Percentiles rank a stretch among this genome's conserved stretches.
Conservation (phyloP, 148 eudicot genomes). For the Persicaria maculosa region DNA sequence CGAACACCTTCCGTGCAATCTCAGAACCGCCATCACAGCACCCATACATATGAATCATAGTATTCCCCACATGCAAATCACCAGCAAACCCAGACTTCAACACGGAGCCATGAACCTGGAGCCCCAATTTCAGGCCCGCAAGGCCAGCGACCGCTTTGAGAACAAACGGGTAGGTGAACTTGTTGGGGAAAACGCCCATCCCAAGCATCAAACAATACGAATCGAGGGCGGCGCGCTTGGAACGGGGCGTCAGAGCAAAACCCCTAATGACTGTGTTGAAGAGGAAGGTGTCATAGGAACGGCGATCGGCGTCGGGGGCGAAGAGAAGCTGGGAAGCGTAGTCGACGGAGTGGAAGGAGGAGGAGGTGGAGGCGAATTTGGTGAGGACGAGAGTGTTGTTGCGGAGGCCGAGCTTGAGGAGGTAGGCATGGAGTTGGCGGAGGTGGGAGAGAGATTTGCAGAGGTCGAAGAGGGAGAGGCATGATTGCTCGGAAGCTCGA, state of each 20-base stretch:
- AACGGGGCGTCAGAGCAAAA: slow-evolving; percentile 28
- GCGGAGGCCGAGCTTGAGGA: slow-evolving; percentile 55
- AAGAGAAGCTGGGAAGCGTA: slow-evolving; percentile 42
- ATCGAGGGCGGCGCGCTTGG: slow-evolving; percentile 23
- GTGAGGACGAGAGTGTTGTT: slow-evolving; percentile 55
- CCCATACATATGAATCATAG: slow-evolving; percentile 59
- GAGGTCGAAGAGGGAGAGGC: slow-evolving; percentile 39
- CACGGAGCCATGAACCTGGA: slow-evolving; percentile 50
- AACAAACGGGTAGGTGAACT: slow-evolving; percentile 62
- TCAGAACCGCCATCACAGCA: slow-evolving; percentile 32
- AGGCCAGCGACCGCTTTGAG: slow-evolving; percentile 56
- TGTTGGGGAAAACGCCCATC: slow-evolving; percentile 40
- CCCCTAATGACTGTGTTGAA: slow-evolving; percentile 53
- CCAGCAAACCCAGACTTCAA: slow-evolving; percentile 39
- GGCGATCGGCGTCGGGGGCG: slow-evolving; percentile 23
- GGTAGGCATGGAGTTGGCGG: slow-evolving; percentile 37
- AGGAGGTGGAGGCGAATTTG: slow-evolving; percentile 39
- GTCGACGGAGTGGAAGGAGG: slow-evolving; percentile 25
- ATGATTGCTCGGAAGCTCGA: slow-evolving; percentile 41
- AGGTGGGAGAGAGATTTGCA: slow-evolving; percentile 36
- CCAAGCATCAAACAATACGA: slow-evolving; percentile 31
- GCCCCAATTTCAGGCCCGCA: slow-evolving; percentile 38
- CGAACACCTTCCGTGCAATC: slow-evolving; percentile 47
- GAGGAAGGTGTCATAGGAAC: slow-evolving; percentile 43
- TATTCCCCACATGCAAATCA: slow-evolving; percentile 46